Evolutionary conservation across 345 rosid genomes (phyloP).

Genomic region (Kernera saxatilis): DNA sequence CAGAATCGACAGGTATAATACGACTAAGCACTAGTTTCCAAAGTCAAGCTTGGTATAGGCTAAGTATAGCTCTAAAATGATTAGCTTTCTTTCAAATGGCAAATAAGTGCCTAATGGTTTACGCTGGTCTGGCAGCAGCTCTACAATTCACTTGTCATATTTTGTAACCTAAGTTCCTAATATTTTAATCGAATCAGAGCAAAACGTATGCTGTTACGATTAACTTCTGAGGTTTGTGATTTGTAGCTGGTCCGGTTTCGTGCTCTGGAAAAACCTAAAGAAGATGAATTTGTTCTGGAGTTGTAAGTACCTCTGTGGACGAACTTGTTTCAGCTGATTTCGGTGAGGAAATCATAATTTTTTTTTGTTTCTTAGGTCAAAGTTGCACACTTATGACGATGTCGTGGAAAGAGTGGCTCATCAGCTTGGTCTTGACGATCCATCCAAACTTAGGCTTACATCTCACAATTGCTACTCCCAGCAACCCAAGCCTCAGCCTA

Average conservation of each 20-base stretch:
- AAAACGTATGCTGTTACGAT: background rate
- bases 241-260: conserved; percentile 82
- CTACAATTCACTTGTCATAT: background rate
- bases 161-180: background rate
- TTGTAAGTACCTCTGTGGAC: conserved; percentile 50
- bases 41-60: background rate
- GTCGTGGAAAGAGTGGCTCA: conserved; percentile 87
- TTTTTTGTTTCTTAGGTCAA: conserved; percentile 56
- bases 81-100: background rate
- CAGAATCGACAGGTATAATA: conserved; percentile 80
- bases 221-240: conserved; percentile 16
- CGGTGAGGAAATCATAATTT: background rate
- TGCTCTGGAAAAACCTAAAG: conserved; percentile 80
- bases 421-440: conserved; percentile 77
- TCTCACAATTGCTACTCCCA: conserved; percentile 99
- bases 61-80: background rate
- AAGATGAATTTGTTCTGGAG: conserved; percentile 86
- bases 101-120: background rate
- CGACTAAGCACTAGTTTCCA: background rate
- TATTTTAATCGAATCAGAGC: background rate
- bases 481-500: conserved; percentile 96
- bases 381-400: conserved; percentile 82
- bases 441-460: conserved; percentile 87
- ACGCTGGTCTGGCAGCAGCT: background rate
- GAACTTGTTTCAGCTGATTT: conserved; percentile 7